Percentiles rank a stretch among this genome's conserved stretches.
Evolutionary conservation across 148 eudicot species (phyloP).

Genomic region (Rheum nobile): DNA sequence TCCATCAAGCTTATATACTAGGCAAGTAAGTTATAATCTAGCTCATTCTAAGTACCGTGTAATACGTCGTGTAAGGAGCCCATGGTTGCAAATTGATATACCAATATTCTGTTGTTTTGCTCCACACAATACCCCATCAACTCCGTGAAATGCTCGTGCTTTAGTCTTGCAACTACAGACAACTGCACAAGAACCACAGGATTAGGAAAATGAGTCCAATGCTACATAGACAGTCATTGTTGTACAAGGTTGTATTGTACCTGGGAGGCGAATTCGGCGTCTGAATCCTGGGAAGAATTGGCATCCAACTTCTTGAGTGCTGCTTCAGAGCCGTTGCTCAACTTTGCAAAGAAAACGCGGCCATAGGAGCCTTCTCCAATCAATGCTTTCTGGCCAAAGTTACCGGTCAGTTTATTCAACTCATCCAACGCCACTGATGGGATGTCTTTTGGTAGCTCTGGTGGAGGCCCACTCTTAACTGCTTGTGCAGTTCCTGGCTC

Average conservation of each 20-base stretch:
- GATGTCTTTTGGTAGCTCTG: constrained; percentile 51
- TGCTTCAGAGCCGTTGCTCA: constrained; percentile 41
- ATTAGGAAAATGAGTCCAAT: no score
- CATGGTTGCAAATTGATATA: constrained; percentile 59
- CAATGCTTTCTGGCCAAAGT: constrained; percentile 52
- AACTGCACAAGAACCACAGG: constrained; percentile 38
- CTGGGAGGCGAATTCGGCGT: constrained; percentile 58
- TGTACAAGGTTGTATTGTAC: constrained; percentile 10
- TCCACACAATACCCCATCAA: constrained; percentile 59
- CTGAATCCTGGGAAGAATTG: constrained; percentile 66
- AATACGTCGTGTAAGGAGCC: constrained; percentile 73
- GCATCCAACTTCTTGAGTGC: constrained; percentile 77
- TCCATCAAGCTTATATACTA: no score
- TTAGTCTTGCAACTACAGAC: constrained; percentile 62
- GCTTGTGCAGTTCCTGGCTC: constrained; percentile 41
- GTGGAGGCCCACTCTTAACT: constrained; percentile 34
- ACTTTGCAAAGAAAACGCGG: constrained; percentile 52
- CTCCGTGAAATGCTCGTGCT: constrained; percentile 59
- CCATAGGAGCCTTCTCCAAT: constrained; percentile 91
- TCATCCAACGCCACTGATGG: constrained; percentile 53
- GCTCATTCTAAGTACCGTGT: constrained; percentile 33
- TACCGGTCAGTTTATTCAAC: constrained; percentile 40
- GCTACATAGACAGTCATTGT: no score
- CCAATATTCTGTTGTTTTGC: constrained; percentile 48
- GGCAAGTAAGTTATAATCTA: no score